A percentile compares a stretch with the other conserved stretches of the same genome.
Evolutionary conservation across 2,329 filamentous ascomycete genomes (phyloP).

Genomic region (Ceratocystis destructans): DNA sequence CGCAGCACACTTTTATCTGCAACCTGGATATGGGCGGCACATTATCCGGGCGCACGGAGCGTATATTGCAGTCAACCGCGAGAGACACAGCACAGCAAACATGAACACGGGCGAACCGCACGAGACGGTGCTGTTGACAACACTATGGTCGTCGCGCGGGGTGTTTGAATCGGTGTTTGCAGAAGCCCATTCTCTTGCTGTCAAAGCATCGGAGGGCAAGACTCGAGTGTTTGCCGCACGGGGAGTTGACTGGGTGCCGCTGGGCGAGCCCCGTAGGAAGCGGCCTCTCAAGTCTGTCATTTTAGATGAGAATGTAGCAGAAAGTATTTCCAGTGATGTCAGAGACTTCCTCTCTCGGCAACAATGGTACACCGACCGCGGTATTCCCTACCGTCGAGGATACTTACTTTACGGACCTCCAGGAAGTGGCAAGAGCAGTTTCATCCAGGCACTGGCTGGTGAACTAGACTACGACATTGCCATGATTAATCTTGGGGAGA

Average conservation of each 20-base stretch:
- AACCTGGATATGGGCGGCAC: slow-evolving; percentile 82
- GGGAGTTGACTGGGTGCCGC: slow-evolving; percentile 69
- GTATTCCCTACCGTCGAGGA: slow-evolving; percentile 80
- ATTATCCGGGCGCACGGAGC: slow-evolving; percentile 75
- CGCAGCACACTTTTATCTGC: slow-evolving; percentile 63
- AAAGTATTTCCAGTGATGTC: slow-evolving; percentile 66
- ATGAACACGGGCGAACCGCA: slow-evolving; percentile 76
- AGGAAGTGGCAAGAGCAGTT: slow-evolving; percentile 86
- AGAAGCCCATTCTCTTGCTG: slow-evolving; percentile 71
- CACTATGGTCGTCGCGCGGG: slow-evolving; percentile 75
- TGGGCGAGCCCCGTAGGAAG: slow-evolving; percentile 76
- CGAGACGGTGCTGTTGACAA: slow-evolving; percentile 85
- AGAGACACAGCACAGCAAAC: slow-evolving; percentile 73
- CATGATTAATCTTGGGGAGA: slow-evolving; percentile 80
- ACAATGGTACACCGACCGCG: slow-evolving; percentile 86
- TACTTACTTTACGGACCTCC: slow-evolving; percentile 84
- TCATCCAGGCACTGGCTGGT: slow-evolving; percentile 91
- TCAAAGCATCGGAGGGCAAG: slow-evolving; percentile 74
- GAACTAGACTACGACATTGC: slow-evolving; percentile 85
- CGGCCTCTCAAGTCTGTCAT: slow-evolving; percentile 79
- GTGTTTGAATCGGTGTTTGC: slow-evolving; percentile 82
- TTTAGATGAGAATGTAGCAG: slow-evolving; percentile 69
- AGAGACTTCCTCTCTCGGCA: slow-evolving; percentile 66
- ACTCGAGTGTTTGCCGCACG: slow-evolving; percentile 81
- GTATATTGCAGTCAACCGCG: slow-evolving; percentile 73